Percentiles rank a stretch among this genome's conserved stretches.
These are phyloP conservation scores for Polychaeton citri DNA, from an alignment of 2,329 filamentous ascomycete species.

Conservation along the genomic window DNA sequence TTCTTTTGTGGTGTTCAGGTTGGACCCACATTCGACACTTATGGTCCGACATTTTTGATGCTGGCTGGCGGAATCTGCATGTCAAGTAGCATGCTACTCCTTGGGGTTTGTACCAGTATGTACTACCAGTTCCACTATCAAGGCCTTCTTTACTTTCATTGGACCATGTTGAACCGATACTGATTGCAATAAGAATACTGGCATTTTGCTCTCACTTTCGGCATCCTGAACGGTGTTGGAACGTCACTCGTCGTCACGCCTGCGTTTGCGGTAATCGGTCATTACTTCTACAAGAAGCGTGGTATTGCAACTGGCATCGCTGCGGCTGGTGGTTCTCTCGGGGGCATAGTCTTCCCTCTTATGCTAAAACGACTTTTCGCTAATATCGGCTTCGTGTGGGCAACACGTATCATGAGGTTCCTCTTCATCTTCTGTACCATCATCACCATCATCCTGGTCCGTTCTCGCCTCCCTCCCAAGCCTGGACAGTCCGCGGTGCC, in stretches of 20 bases:
- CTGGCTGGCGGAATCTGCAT: slow-evolving; percentile 51
- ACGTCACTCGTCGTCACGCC: slow-evolving; percentile 76
- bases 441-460: slow-evolving; percentile 28
- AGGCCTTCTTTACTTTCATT: no score
- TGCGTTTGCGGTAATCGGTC: slow-evolving; percentile 63
- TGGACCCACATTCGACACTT: slow-evolving; percentile 76
- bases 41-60: slow-evolving; percentile 68
- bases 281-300: slow-evolving; percentile 65
- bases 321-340: slow-evolving; percentile 48
- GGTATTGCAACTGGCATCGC: slow-evolving; percentile 74
- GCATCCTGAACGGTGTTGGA: slow-evolving; percentile 59
- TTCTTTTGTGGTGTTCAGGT: slow-evolving; percentile 80
- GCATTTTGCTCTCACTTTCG: slow-evolving; percentile 75
- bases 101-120: slow-evolving; percentile 64
- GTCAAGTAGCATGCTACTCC: slow-evolving; percentile 49
- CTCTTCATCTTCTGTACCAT: slow-evolving; percentile 30
- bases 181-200: no score
- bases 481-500: slow-evolving; percentile 30
- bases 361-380: slow-evolving; percentile 32
- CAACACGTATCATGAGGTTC: slow-evolving; percentile 33
- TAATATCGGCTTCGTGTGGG: slow-evolving; percentile 33
- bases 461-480: slow-evolving; percentile 30
- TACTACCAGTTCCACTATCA: no score
- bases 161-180: no score
- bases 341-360: slow-evolving; percentile 36